Evolutionary conservation across 768 basidiomycete species (phyloP).

Genomic region (Mycena capillaripes): DNA sequence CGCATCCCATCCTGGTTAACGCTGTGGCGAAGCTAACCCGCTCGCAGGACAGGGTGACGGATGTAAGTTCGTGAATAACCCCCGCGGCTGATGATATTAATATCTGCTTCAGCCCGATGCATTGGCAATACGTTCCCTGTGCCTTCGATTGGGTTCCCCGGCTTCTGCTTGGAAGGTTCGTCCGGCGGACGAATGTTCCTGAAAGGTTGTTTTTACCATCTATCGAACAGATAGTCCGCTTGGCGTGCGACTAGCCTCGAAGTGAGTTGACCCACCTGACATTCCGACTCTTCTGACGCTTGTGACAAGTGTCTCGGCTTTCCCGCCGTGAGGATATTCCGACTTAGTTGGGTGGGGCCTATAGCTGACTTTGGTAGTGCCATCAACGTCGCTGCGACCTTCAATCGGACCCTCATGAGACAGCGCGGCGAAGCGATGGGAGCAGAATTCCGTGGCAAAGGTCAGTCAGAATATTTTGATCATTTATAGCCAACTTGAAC

Average conservation of each 20-base stretch:
- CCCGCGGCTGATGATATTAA: background rate
- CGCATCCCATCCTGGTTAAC: background rate
- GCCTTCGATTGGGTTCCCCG: conserved; percentile 43
- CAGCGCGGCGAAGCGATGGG: conserved; percentile 60
- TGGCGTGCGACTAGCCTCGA: conserved; percentile 46
- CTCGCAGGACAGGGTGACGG: conserved; percentile 17
- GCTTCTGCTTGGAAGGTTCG: conserved; percentile 48
- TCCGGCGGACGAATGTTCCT: background rate
- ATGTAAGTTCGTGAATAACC: background rate
- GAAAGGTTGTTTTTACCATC: background rate
- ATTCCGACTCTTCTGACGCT: background rate
- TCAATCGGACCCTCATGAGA: conserved; percentile 54
- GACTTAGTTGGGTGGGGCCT: too few relatives aligned
- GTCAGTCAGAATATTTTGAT: conserved; percentile 25
- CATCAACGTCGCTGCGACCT: conserved; percentile 49
- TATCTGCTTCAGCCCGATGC: conserved; percentile 32
- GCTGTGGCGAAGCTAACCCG: background rate
- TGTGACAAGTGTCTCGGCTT: conserved; percentile 39
- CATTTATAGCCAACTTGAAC: background rate
- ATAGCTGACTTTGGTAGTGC: conserved; percentile 32
- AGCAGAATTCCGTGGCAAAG: conserved; percentile 59
- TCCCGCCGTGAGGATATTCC: conserved; percentile 43
- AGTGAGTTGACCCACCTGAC: background rate
- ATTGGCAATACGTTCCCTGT: conserved; percentile 48
- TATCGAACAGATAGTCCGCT: conserved; percentile 39